Evolutionary conservation across 306 rosid species (phyloP).

Genomic region (Pachyrhizus erosus): DNA sequence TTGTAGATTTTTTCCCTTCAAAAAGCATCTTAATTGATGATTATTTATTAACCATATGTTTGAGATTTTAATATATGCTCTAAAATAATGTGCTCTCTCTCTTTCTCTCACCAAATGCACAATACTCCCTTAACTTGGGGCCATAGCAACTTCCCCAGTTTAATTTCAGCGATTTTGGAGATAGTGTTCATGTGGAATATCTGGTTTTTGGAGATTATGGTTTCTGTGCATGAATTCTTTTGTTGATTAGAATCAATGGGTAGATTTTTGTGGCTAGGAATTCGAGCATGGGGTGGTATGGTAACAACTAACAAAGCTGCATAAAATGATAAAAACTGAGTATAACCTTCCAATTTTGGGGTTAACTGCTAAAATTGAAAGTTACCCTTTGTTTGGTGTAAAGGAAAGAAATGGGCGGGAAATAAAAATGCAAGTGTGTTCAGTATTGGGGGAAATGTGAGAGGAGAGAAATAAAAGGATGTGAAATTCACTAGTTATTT

Average conservation of each 20-base stretch:
- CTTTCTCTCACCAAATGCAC: neutral
- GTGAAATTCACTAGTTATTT: no score
- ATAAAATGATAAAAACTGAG: neutral
- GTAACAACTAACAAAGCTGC: neutral
- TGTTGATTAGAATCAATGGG: neutral
- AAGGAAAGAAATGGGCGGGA: no score
- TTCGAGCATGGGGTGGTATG: neutral
- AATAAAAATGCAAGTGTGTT: no score
- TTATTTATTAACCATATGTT: neutral
- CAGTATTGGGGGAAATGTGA: no score
- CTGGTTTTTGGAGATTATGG: constrained; percentile 21
- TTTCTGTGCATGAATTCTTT: constrained; percentile 6
- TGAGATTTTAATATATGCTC: neutral
- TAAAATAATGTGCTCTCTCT: neutral
- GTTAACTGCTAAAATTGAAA: constrained; percentile 26
- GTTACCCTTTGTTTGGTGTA: no score
- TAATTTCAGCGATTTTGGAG: constrained; percentile 13
- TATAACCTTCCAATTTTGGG: constrained; percentile 11
- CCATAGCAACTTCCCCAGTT: neutral
- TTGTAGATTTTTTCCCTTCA: neutral
- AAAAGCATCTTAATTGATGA: constrained; percentile 20
- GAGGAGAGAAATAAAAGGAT: no score
- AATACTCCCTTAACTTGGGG: neutral
- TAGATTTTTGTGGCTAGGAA: constrained; percentile 25
- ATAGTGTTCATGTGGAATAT: neutral